These are phyloP conservation scores for Ehretia macrophylla DNA, from an alignment of 257 asterid genomes.

Conservation along the genomic window DNA sequence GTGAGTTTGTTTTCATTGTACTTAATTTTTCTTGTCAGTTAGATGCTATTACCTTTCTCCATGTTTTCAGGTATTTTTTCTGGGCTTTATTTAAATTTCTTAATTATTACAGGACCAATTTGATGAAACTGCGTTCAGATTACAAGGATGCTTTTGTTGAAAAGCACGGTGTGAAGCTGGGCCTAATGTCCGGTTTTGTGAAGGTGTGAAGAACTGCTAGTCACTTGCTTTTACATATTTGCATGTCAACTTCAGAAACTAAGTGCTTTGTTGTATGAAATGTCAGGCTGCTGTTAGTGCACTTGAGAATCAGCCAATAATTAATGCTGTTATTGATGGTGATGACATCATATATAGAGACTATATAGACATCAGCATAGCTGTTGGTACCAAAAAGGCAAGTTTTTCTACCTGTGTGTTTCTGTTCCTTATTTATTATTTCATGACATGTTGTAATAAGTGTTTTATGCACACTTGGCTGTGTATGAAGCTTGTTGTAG, in stretches of 20 bases:
- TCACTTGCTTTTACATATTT: background rate
- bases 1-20: slow-evolving; percentile 37
- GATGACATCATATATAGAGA: slow-evolving; percentile 97
- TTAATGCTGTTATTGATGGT: slow-evolving; percentile 97
- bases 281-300: slow-evolving; percentile 96
- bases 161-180: slow-evolving; percentile 97
- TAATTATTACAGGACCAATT: slow-evolving; percentile 69
- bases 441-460: no score
- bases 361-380: slow-evolving; percentile 89
- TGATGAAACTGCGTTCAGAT: slow-evolving; percentile 96
- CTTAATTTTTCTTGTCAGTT: background rate
- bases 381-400: slow-evolving; percentile 99
- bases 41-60: no score
- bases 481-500: no score
- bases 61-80: background rate
- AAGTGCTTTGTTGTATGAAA: slow-evolving; percentile 1
- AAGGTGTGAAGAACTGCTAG: slow-evolving; percentile 38
- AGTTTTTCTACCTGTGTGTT: slow-evolving; percentile 11
- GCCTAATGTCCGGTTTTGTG: slow-evolving; percentile 94
- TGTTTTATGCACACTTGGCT: no score
- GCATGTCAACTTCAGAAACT: background rate
- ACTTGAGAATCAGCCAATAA: slow-evolving; percentile 83
- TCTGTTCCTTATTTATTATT: no score
- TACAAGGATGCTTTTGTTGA: slow-evolving; percentile 91
- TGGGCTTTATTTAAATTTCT: background rate